phyloP scores from a whole-genome alignment of 1,139 yeast genomes.

The Entelexis sorbosivorans region DNA sequence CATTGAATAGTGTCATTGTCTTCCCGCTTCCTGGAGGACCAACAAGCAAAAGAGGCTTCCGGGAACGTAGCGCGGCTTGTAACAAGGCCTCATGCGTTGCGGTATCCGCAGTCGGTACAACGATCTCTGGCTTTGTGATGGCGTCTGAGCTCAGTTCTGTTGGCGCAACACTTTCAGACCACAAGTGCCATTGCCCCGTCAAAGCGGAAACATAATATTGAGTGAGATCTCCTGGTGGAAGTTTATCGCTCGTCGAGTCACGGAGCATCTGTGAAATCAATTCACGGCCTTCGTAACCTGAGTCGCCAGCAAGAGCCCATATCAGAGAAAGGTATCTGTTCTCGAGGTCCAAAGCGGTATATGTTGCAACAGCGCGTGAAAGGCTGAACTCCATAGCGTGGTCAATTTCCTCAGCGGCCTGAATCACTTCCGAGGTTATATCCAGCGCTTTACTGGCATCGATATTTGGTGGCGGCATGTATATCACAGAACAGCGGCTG shows the following conservation, averaged over 20 bases:
- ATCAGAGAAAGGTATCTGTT: constrained; percentile 34
- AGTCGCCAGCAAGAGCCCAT: constrained; percentile 71
- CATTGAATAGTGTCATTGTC: constrained; percentile 75
- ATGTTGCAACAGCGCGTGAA: background rate
- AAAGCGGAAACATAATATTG: constrained; percentile 43
- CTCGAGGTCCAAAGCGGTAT: constrained; percentile 21
- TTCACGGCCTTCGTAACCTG: constrained; percentile 8
- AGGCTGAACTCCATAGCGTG: constrained; percentile 15
- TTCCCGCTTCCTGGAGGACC: constrained; percentile 99
- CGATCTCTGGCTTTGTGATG: constrained; percentile 49
- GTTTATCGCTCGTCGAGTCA: background rate
- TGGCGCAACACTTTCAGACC: constrained; percentile 36
- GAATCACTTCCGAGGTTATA: background rate
- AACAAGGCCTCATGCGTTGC: constrained; percentile 53
- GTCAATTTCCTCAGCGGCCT: constrained; percentile 2
- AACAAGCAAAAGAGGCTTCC: constrained; percentile 58
- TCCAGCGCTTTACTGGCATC: background rate
- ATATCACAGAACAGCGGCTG: constrained; percentile 84
- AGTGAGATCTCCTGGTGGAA: constrained; percentile 24
- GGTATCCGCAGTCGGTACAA: constrained; percentile 76
- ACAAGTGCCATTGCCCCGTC: constrained; percentile 39
- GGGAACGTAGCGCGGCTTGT: constrained; percentile 46
- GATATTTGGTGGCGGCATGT: constrained; percentile 31
- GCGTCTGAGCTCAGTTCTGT: constrained; percentile 52
- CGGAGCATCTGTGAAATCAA: constrained; percentile 11